Evolutionary conservation across 257 asterid genomes (phyloP), one percentile per base, ranked within the genome.

Genomic region (Asclepias syriaca): DNA sequence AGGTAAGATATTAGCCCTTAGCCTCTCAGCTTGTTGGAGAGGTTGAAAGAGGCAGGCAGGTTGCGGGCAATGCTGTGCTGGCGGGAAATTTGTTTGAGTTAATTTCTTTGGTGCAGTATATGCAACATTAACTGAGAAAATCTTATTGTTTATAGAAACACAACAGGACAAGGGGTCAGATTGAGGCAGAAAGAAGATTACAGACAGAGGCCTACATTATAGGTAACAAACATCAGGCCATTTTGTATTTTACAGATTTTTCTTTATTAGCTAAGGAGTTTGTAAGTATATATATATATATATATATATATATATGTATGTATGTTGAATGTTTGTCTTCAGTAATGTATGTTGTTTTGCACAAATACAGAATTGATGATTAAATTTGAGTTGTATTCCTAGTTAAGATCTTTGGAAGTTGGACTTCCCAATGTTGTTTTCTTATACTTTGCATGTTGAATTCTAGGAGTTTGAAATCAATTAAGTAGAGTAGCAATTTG

Each of bases 11-110:
- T 63, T 27, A 50, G 34, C 65, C n/a, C 29, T 50, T 10, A 18
- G 63, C 70, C 61, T 72, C 67, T 70, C 40, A 68, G 50, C 61
- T 27, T 21, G 66, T 14, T 39, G 66, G 46, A 61, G 29, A 18
- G 68, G 68, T 21, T 37, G 68, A 37, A 64, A 71, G 74, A 29
- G 74, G 16, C 65, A 39, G 37, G 43, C 39, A 34, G 39, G 5
- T 34, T 34, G 5, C 39, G 45, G 12, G 45, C 48, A 4, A 32
- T 2, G 66, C 65, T 55, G 74, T 53, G 3, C 56, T 1, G 12
- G 13, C 55, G 43, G 14, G 54, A 70, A 39, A 37, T 43, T 34
- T 40, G 57, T 58, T 40, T 13, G 55, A 39, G 24, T 24, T 43
- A 43, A 71, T 71, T 39, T 40, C 49, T 64, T 37, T 37, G 15